Conservation (phyloP, 805 yeast species). For the Yarrowia deformans region DNA sequence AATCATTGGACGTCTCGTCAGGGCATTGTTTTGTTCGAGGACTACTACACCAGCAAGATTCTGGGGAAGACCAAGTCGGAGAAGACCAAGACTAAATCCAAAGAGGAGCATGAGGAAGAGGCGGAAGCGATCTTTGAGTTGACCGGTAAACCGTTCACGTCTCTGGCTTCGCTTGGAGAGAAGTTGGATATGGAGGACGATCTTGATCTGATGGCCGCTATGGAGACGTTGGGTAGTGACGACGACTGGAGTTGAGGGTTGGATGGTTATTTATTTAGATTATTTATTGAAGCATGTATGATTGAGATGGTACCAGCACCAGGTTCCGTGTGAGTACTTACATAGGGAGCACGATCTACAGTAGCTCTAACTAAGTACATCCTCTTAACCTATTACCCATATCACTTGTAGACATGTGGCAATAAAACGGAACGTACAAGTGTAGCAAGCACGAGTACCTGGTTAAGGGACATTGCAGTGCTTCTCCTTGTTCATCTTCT, state of each 20-base stretch:
- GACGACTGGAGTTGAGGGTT: neutral
- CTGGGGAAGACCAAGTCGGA: neutral
- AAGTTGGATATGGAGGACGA: constrained; percentile 21
- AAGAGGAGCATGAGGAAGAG: neutral
- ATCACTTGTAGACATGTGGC: too few species aligned
- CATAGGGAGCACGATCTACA: too few species aligned
- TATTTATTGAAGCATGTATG: neutral
- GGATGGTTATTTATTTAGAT: neutral
- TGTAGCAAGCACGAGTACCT: too few species aligned
- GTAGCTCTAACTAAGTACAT: too few species aligned
- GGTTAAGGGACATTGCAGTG: too few species aligned
- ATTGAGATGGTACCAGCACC: too few species aligned
- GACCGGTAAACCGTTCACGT: constrained; percentile 24
- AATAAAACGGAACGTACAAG: too few species aligned
- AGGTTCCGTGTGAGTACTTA: too few species aligned
- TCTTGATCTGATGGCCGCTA: constrained; percentile 22
- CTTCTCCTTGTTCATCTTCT: too few species aligned
- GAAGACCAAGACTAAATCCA: neutral
- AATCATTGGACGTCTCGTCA: constrained; percentile 9
- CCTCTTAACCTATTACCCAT: too few species aligned
- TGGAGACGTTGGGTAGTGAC: neutral
- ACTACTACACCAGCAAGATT: constrained; percentile 15
- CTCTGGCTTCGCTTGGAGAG: constrained; percentile 11
- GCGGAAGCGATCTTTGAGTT: constrained; percentile 1
- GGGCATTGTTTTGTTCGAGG: constrained; percentile 9